Evolutionary conservation across 2,329 filamentous ascomycete species (phyloP).

Genomic region (Akanthomyces dipterigenus): DNA sequence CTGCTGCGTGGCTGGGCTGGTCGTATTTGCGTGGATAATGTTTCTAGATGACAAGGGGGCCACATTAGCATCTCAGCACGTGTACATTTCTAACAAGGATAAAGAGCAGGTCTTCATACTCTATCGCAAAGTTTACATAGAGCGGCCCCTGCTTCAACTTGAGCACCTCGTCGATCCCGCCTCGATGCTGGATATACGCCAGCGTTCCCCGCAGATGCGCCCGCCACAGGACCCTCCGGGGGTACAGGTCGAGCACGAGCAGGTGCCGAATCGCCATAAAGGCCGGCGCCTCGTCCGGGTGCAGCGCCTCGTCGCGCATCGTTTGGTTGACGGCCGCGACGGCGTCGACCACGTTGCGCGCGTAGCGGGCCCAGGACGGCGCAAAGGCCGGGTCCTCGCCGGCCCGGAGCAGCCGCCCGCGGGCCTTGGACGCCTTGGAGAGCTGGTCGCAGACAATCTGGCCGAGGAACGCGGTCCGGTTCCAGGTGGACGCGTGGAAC

Average conservation of each 20-base stretch:
- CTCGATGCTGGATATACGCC: neutral
- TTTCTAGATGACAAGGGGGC: neutral
- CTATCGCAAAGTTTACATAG: neutral
- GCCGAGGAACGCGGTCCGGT: neutral
- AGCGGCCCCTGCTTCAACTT: neutral
- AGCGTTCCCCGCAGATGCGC: neutral
- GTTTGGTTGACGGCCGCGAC: neutral
- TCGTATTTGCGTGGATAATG: conserved; percentile 1
- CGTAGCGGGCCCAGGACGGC: neutral
- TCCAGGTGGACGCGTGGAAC: neutral
- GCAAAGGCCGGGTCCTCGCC: neutral
- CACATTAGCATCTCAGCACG: neutral
- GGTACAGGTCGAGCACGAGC: neutral
- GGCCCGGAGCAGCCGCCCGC: neutral
- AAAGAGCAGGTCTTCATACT: neutral
- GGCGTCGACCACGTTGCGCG: neutral
- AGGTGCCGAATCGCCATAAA: neutral
- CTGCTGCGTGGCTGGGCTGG: neutral
- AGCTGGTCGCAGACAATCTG: conserved; percentile 2
- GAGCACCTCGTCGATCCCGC: neutral
- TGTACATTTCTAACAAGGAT: no score
- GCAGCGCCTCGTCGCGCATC: neutral
- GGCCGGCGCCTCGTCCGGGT: neutral
- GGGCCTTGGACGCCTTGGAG: neutral
- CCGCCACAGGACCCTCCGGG: neutral